Evolutionary conservation across 192 early-diverging fungal species (phyloP).

Genomic region (Lobosporangium transversale): DNA sequence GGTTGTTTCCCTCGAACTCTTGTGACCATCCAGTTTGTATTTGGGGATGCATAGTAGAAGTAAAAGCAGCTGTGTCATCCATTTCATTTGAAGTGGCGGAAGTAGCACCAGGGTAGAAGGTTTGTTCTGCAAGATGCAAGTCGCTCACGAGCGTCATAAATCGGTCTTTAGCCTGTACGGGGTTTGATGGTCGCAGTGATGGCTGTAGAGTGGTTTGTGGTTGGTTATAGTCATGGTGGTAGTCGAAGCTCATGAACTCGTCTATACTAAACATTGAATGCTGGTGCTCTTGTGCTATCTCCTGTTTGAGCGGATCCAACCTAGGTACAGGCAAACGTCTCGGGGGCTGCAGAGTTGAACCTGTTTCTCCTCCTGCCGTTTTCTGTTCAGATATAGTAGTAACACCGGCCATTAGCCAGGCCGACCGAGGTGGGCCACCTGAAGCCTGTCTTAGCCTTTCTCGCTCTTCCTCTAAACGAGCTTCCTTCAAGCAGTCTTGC

Average conservation of each 20-base stretch:
- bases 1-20: background rate
- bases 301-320: constrained; percentile 5
- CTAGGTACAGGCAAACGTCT: constrained; percentile 26
- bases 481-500: constrained; percentile 36
- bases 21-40: constrained; percentile 8
- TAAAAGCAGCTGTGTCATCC: background rate
- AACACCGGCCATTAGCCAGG: constrained; percentile 23
- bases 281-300: background rate
- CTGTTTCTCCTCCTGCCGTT: background rate
- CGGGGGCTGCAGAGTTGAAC: background rate
- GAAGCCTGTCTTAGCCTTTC: constrained; percentile 16
- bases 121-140: constrained; percentile 37
- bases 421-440: constrained; percentile 18
- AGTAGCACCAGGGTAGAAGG: constrained; percentile 36
- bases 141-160: constrained; percentile 39
- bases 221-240: background rate
- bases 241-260: constrained; percentile 16
- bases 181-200: background rate
- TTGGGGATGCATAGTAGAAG: background rate
- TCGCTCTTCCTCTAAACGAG: constrained; percentile 25
- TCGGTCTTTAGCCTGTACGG: constrained; percentile 20
- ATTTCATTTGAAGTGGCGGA: constrained; percentile 11
- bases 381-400: background rate
- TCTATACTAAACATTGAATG: constrained; percentile 11
- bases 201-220: background rate